Conservation (phyloP, 1,139 yeast genomes). For the Yamadazyma diospyri region DNA sequence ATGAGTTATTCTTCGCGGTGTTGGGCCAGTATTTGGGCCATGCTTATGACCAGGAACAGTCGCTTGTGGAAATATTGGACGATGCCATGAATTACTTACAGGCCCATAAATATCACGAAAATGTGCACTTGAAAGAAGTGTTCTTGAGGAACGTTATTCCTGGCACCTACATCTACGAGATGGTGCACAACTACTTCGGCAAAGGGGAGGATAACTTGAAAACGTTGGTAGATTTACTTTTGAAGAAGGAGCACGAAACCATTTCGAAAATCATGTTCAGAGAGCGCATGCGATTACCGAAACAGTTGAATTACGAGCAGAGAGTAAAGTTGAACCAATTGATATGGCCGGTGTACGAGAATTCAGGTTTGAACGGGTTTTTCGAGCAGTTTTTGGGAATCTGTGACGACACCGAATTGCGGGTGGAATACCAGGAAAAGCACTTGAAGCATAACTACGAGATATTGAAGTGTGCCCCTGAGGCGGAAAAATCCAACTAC, state of each 20-base stretch:
- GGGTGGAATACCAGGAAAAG: slow-evolving; percentile 60
- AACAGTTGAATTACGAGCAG: slow-evolving; percentile 29
- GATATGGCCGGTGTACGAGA: slow-evolving; percentile 48
- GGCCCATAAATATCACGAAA: slow-evolving; percentile 27
- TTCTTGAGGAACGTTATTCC: slow-evolving; percentile 60
- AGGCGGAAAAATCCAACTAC: slow-evolving; percentile 24
- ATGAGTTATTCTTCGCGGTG: slow-evolving; percentile 45
- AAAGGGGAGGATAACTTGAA: slow-evolving; percentile 44
- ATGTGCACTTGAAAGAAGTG: slow-evolving; percentile 34
- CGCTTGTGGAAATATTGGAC: slow-evolving; percentile 45
- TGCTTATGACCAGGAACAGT: slow-evolving; percentile 26
- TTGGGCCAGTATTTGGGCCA: slow-evolving; percentile 23
- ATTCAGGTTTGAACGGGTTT: slow-evolving; percentile 49
- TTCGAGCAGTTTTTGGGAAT: slow-evolving; percentile 58
- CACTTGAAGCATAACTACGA: slow-evolving; percentile 56
- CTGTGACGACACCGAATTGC: slow-evolving; percentile 57
- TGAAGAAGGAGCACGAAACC: slow-evolving; percentile 36
- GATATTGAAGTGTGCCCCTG: slow-evolving; percentile 44
- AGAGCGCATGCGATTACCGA: slow-evolving; percentile 40
- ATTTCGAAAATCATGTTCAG: slow-evolving; percentile 27
- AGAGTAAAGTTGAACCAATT: slow-evolving; percentile 33
- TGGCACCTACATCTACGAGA: slow-evolving; percentile 55
- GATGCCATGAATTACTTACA: slow-evolving; percentile 46
- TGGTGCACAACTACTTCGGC: slow-evolving; percentile 50
- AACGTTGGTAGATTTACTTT: slow-evolving; percentile 46